A percentile compares a stretch with the other conserved stretches of the same genome.
phyloP scores from a whole-genome alignment of 768 basidiomycete genomes.

The Leccinum boreale region DNA sequence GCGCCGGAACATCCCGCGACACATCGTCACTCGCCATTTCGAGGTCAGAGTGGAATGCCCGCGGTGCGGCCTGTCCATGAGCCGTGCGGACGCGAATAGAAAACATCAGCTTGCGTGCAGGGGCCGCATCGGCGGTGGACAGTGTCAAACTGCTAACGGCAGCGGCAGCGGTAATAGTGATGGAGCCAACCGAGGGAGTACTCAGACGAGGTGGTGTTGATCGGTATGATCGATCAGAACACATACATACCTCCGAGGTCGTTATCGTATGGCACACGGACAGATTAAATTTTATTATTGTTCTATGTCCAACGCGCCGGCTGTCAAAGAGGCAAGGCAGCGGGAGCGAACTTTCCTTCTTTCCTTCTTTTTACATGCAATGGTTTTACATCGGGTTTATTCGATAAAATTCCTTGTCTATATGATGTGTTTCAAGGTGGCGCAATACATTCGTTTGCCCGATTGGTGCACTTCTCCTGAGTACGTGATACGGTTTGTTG shows the following conservation, averaged over 20 bases:
- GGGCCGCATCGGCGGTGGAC: background rate
- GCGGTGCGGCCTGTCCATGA: constrained; percentile 13
- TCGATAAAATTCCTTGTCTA: background rate
- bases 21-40: constrained; percentile 24
- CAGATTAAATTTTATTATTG: background rate
- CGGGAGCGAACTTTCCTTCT: background rate
- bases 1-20: constrained; percentile 25
- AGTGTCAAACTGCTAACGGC: background rate
- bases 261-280: background rate
- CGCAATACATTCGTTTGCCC: background rate
- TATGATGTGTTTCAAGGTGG: background rate
- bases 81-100: constrained; percentile 22
- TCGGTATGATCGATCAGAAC: background rate
- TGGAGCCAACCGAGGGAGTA: constrained; percentile 1
- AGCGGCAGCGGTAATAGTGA: background rate
- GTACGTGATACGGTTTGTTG: background rate
- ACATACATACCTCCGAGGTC: background rate
- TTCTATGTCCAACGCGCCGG: background rate
- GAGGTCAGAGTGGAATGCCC: constrained; percentile 22
- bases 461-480: background rate
- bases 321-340: too few species aligned
- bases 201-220: background rate
- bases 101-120: constrained; percentile 19
- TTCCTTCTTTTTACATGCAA: background rate
- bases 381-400: background rate